Conservation (phyloP, 331 rosid species). For the Prunus yedoensis region DNA sequence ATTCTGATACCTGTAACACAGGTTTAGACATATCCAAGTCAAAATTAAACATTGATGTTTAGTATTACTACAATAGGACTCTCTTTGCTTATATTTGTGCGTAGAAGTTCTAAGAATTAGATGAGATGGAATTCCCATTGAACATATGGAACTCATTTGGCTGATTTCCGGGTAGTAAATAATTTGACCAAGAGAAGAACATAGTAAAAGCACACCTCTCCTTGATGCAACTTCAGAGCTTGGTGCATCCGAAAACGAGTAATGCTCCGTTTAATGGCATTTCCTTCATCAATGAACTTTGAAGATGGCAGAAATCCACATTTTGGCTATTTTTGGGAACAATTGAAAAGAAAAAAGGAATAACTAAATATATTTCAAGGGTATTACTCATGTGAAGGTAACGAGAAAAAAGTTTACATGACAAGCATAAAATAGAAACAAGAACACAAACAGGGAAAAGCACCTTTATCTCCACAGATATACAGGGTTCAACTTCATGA, state of each 20-base stretch:
- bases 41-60: constrained; percentile 4
- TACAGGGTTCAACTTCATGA: constrained; percentile 46
- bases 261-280: constrained; percentile 52
- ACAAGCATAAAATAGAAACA: constrained; percentile 15
- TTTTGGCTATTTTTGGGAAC: constrained; percentile 58
- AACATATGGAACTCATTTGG: constrained; percentile 10
- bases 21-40: constrained; percentile 24
- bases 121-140: constrained; percentile 22
- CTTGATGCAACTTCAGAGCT: constrained; percentile 72
- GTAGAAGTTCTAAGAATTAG: constrained; percentile 8
- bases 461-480: constrained; percentile 95
- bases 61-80: neutral
- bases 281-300: constrained; percentile 66
- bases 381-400: neutral
- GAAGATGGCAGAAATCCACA: constrained; percentile 91
- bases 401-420: neutral
- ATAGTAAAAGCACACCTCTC: constrained; percentile 51
- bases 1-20: constrained; percentile 57
- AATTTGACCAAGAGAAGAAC: constrained; percentile 11
- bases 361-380: neutral
- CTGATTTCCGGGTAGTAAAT: neutral
- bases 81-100: neutral
- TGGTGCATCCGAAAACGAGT: constrained; percentile 95
- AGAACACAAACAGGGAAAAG: constrained; percentile 3
- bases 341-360: constrained; percentile 15